phyloP scores from a whole-genome alignment of 2,329 filamentous ascomycete genomes.

The Alternaria sp. region DNA sequence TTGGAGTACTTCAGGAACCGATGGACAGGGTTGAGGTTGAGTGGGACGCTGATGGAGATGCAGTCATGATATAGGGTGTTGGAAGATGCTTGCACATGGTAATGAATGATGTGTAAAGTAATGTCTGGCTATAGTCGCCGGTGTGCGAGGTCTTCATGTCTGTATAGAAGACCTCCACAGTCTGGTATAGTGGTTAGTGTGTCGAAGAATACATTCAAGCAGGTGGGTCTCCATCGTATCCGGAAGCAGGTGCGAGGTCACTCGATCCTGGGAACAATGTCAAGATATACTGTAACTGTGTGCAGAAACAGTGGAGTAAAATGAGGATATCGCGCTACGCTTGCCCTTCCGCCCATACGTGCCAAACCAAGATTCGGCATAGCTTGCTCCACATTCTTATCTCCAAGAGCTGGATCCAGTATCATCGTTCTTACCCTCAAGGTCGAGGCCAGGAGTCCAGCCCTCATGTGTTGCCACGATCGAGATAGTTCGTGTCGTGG shows the following conservation, averaged over 20 bases:
- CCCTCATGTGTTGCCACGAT: too few relatives aligned
- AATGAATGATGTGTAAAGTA: neutral
- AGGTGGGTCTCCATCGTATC: neutral
- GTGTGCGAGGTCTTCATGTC: neutral
- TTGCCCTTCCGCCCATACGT: neutral
- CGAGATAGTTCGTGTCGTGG: too few relatives aligned
- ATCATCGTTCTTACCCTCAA: too few relatives aligned
- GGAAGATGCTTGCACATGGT: neutral
- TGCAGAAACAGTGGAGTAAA: neutral
- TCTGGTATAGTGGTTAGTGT: neutral
- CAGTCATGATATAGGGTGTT: slow-evolving; percentile 9
- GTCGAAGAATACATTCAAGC: neutral
- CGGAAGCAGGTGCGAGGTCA: neutral
- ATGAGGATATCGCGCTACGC: neutral
- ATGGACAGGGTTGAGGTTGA: slow-evolving; percentile 4
- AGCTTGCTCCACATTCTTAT: too few relatives aligned
- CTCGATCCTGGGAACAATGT: neutral
- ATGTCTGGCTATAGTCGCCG: neutral
- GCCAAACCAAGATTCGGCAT: too few relatives aligned
- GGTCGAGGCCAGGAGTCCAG: too few relatives aligned
- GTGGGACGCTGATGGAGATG: slow-evolving; percentile 21
- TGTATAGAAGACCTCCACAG: neutral
- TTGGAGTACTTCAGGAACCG: neutral
- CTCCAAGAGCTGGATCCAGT: too few relatives aligned
- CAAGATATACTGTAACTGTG: neutral